These are phyloP conservation scores for Monilinia fructicola DNA, from an alignment of 2,329 filamentous ascomycete genomes.

Conservation along the genomic window DNA sequence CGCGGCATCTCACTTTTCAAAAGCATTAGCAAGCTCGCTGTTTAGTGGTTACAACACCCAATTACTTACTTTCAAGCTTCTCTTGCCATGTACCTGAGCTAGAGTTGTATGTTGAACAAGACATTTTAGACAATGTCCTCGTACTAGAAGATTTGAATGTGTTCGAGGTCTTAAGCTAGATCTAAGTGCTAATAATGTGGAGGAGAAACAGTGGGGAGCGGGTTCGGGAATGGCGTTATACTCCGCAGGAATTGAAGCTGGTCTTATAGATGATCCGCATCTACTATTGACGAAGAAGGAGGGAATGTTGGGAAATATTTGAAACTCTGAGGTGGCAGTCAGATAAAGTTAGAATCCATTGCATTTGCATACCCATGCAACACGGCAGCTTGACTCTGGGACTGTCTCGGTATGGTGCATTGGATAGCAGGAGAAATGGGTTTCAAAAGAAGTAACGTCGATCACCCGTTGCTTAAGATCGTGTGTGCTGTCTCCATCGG, in stretches of 20 bases:
- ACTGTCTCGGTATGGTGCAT: slow-evolving; percentile 42
- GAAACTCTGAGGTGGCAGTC: slow-evolving; percentile 40
- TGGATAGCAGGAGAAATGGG: slow-evolving; percentile 33
- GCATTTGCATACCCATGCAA: slow-evolving; percentile 40
- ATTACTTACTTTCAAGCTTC: slow-evolving; percentile 43
- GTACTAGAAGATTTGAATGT: slow-evolving; percentile 23
- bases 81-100: slow-evolving; percentile 41
- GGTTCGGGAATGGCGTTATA: slow-evolving; percentile 39
- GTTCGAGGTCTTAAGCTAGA: slow-evolving; percentile 24
- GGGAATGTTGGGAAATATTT: slow-evolving; percentile 25
- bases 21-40: slow-evolving; percentile 32
- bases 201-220: slow-evolving; percentile 35
- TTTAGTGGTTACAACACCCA: slow-evolving; percentile 22
- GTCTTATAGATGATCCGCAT: slow-evolving; percentile 38
- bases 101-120: slow-evolving; percentile 37
- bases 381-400: slow-evolving; percentile 38
- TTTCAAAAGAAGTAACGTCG: slow-evolving; percentile 40
- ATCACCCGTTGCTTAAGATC: slow-evolving; percentile 38
- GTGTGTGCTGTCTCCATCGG: slow-evolving; percentile 40
- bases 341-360: slow-evolving; percentile 33
- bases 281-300: slow-evolving; percentile 25
- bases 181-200: slow-evolving; percentile 31
- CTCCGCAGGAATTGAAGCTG: slow-evolving; percentile 38
- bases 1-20: slow-evolving; percentile 56
- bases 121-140: slow-evolving; percentile 32